Evolutionary conservation across 148 eudicot genomes (phyloP), one percentile per base, ranked within the genome.

Genomic region (Fagopyrum homotropicum): DNA sequence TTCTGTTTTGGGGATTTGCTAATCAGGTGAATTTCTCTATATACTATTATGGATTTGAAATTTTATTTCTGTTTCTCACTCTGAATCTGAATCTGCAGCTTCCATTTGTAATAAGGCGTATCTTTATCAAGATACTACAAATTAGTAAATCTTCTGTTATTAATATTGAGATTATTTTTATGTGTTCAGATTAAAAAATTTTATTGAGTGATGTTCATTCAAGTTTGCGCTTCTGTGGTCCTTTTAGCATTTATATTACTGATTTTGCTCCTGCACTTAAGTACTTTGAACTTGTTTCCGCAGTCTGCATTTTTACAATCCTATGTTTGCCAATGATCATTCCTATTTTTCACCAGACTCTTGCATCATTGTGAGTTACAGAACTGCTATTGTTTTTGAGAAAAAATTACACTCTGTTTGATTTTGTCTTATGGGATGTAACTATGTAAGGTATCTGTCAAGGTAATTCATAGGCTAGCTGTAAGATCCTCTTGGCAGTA

Each of bases 1-100:
- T 96, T 64, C 93, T 96, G 79, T 92, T 96, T 79, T 96, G 99
- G 99, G 99, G 99, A 3, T 90, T 96, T 82, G 99, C 99, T 66
- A 96, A 96, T 88, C 99, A 96, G 99, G 99, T 96, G 63, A 78
- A n/a, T 52, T 22, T 40, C 30, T 22, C 10, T 57, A 19, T 9
- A 57, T 17, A 5, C 47, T 30, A 40, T 63, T 14, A 15, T 66
- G 9, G 16, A 8, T 60, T 61, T 11, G 19, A 17, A 10, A 12
- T 43, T 16, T 52, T 10, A 16, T 54, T 40, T 54, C 64, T 72
- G 66, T 26, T 52, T 46, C 54, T 56, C 44, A 15, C 12, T 77
- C 11, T 69, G 60, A 44, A 46, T 63, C 50, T 46, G 43, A 35
- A 47, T 63, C 66, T 29, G 44, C 68, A 60, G 63, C 16, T 19